Evolutionary conservation across 2,329 filamentous ascomycete species (phyloP).

Genomic region (Pestalotiopsis sp.): DNA sequence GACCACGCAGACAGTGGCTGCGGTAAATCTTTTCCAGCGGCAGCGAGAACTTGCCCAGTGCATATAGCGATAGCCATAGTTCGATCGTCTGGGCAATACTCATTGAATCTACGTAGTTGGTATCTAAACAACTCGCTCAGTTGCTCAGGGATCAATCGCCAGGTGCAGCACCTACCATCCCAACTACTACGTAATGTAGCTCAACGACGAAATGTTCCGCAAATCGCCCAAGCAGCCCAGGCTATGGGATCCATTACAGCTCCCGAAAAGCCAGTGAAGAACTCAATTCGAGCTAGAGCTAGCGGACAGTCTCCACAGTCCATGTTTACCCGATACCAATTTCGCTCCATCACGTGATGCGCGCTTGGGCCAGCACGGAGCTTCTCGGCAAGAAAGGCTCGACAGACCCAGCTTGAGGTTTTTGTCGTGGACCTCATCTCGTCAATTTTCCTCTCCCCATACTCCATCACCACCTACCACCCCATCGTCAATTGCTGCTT

Average conservation of each 20-base stretch:
- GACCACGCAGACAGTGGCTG: too few relatives aligned
- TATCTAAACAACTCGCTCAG: too few relatives aligned
- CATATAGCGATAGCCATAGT: too few relatives aligned
- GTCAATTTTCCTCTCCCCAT: conserved; percentile 29
- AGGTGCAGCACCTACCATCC: not conserved
- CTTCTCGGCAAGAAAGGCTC: conserved; percentile 12
- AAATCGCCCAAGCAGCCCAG: not conserved
- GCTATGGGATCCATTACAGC: not conserved
- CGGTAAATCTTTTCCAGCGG: too few relatives aligned
- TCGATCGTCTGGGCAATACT: too few relatives aligned
- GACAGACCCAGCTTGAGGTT: conserved; percentile 15
- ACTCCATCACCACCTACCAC: conserved; percentile 53
- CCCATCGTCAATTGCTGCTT: conserved; percentile 63
- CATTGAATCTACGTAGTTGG: too few relatives aligned
- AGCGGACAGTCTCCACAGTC: not conserved
- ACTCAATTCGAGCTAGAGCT: not conserved
- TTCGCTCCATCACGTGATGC: conserved; percentile 8
- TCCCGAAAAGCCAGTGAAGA: not conserved
- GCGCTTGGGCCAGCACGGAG: conserved; percentile 10
- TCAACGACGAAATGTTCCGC: not conserved
- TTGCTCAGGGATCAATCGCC: too few relatives aligned
- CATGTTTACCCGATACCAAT: conserved; percentile 13
- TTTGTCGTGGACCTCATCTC: conserved; percentile 16
- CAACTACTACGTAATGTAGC: not conserved
- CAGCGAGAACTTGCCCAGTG: too few relatives aligned